Evolutionary conservation across 1,139 yeast genomes (phyloP), one percentile per base, ranked within the genome.

Genomic region (Suhomyces guaymorum): DNA sequence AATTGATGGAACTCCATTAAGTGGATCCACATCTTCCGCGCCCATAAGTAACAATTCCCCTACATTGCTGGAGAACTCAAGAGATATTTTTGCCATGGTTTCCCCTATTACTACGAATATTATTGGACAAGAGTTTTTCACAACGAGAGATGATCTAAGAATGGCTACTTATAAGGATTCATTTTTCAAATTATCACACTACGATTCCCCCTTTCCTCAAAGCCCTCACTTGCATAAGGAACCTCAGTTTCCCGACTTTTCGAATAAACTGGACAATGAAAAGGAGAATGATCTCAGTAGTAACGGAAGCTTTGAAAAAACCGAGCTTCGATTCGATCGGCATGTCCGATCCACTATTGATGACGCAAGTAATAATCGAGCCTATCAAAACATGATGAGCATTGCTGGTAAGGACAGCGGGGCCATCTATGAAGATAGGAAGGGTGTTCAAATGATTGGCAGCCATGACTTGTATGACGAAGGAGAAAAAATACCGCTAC

Each of bases 101-200:
- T 37, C 46, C 2, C 48, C 51, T 6, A 33, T 41, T 7, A 39
- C 41, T 6, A 39, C 36, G 13, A 34, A 32, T 22, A 29, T 38
- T 2, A 34, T 41, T 13, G 48, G 41, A 7, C 38, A 37, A n/a
- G 52, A 46, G n/a, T 44, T 46, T 28, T 45, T 33, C 31, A 36
- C 43, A 2, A 42, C 51, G 4, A 48, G 43, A 21, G 52, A 54
- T 15, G 51, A 52, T 22, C 39, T 55, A 21, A 39, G 53, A 20
- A 26, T 41, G 24, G 56, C 57, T 1, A 26, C 54, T 6, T 52
- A 52, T 35, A 49, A 44, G 17, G 59, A 54, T 26, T 37, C 55
- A 0, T 40, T 49, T 5, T 28, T 30, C 11, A 44, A 41, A 30
- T 31, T 37, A 10, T 28, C 43, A 9, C 41, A 37, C n/a, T 34